Evolutionary conservation across 176 grass and related monocot species (phyloP).

Genomic region (Oryza rufipogon): DNA sequence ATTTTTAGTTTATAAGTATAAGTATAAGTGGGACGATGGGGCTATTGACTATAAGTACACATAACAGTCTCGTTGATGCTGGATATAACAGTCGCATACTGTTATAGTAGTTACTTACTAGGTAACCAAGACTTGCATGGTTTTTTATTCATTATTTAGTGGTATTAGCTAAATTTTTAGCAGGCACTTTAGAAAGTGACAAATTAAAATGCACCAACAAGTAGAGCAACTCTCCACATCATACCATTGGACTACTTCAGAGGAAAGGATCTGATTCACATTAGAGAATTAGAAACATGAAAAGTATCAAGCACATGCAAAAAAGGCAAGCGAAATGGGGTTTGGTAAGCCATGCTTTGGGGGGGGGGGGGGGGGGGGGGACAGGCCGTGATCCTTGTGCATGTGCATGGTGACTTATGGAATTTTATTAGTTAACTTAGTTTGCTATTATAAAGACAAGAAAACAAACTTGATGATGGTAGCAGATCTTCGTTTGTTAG

Average conservation of each 20-base stretch:
- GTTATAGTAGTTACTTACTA: too few relatives aligned
- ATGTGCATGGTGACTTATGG: slow-evolving; percentile 8
- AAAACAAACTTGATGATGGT: slow-evolving; percentile 32
- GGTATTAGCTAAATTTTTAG: too few relatives aligned
- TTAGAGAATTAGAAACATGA: background rate
- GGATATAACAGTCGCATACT: too few relatives aligned
- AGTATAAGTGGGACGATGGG: too few relatives aligned
- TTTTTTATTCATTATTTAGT: too few relatives aligned
- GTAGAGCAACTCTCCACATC: background rate
- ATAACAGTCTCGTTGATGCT: too few relatives aligned
- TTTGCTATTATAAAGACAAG: slow-evolving; percentile 39
- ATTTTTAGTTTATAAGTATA: too few relatives aligned
- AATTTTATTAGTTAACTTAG: background rate
- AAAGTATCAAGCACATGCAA: slow-evolving; percentile 25
- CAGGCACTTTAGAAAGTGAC: background rate
- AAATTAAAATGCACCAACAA: background rate
- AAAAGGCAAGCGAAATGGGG: slow-evolving; percentile 9
- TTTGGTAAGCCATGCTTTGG: slow-evolving; percentile 42
- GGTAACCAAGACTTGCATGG: too few relatives aligned
- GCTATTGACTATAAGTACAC: too few relatives aligned
- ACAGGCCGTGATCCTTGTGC: background rate
- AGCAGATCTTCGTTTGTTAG: slow-evolving; percentile 38
- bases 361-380: background rate
- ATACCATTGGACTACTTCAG: background rate
- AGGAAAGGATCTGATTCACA: background rate